phyloP scores from a whole-genome alignment of 192 early-diverging fungal genomes.

The Umbelopsis ramanniana region DNA sequence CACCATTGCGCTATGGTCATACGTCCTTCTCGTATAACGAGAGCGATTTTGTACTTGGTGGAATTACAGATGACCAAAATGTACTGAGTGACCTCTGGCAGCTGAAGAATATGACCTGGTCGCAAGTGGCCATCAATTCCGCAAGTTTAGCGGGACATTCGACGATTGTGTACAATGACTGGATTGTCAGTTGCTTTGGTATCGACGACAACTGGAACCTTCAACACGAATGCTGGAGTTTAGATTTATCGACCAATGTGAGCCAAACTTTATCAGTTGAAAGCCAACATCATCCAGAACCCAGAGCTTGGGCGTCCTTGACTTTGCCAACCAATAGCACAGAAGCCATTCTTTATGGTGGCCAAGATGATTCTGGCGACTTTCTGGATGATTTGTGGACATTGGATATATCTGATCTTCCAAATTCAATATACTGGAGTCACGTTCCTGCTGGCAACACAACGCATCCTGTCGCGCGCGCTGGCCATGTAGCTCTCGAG shows the following conservation, averaged over 20 bases:
- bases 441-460: background rate
- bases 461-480: background rate
- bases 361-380: background rate
- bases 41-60: background rate
- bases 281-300: background rate
- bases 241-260: background rate
- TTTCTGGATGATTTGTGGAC: slow-evolving; percentile 16
- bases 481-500: background rate
- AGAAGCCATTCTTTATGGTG: slow-evolving; percentile 14
- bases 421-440: background rate
- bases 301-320: slow-evolving; percentile 16
- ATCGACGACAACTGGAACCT: background rate
- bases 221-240: background rate
- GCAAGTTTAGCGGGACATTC: slow-evolving; percentile 3
- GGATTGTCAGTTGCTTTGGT: slow-evolving; percentile 25
- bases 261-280: background rate
- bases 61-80: background rate
- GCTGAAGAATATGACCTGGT: background rate
- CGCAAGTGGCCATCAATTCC: background rate
- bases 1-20: slow-evolving; percentile 12
- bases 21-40: background rate
- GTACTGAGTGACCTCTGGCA: slow-evolving; percentile 12
- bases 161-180: background rate
- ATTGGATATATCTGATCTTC: slow-evolving; percentile 17
- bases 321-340: background rate